Percentiles rank a stretch among this genome's conserved stretches.
Conservation (phyloP, 2,329 filamentous ascomycete genomes). For the Xylariales sp. region DNA sequence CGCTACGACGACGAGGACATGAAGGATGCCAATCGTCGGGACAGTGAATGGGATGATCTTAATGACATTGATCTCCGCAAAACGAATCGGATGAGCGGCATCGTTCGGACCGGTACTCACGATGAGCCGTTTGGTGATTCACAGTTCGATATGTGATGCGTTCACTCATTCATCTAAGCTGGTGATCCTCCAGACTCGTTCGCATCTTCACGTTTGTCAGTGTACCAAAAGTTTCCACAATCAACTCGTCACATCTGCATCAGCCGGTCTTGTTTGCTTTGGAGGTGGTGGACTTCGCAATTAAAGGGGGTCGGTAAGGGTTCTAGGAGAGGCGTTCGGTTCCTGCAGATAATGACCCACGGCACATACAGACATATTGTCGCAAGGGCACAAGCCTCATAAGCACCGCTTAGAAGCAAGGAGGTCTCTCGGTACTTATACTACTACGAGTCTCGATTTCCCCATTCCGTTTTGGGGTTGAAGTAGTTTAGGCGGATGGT, state of each 20-base stretch:
- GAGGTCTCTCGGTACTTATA: neutral
- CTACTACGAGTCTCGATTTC: neutral
- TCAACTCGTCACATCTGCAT: constrained; percentile 23
- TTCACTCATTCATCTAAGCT: too few species aligned
- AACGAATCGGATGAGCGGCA: constrained; percentile 59
- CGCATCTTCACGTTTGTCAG: too few species aligned
- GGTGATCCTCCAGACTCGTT: too few species aligned
- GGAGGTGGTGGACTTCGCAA: constrained; percentile 16
- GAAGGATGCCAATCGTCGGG: constrained; percentile 46
- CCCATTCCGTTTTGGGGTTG: too few species aligned
- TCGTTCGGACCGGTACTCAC: constrained; percentile 51
- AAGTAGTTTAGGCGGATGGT: too few species aligned
- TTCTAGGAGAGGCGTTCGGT: constrained; percentile 24
- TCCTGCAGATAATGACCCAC: constrained; percentile 25
- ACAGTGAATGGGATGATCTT: constrained; percentile 56
- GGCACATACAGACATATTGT: constrained; percentile 24
- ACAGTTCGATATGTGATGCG: constrained; percentile 58
- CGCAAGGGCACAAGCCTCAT: constrained; percentile 5
- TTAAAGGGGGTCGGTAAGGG: constrained; percentile 18
- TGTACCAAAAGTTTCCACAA: constrained; percentile 6
- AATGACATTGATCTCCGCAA: constrained; percentile 49
- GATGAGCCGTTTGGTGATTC: constrained; percentile 60
- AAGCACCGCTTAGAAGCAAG: constrained; percentile 6
- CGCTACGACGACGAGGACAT: constrained; percentile 54
- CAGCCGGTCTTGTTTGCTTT: constrained; percentile 30